Base-by-base conservation (phyloP, 129 eudicot species). In the Lonicera japonica region DNA sequence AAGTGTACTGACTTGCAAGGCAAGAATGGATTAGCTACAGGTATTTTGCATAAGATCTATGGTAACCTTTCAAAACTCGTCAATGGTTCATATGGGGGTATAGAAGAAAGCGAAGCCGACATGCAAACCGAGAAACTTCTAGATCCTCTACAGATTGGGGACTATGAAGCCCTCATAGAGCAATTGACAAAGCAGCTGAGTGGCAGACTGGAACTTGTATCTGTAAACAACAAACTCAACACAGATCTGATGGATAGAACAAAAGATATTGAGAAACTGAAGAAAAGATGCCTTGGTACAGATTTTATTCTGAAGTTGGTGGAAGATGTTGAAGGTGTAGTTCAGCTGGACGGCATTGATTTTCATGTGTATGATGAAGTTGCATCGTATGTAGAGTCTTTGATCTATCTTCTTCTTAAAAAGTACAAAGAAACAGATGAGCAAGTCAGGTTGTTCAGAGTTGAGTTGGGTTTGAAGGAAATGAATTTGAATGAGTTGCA, bases 31-130 rank as follows among this genome's bases (percentile, higher is more conserved):
- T 68, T 65, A 59, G 79, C 81, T 58, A 54, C 57, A 38, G 63
- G 38, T 67, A 41, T 79, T 18, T 73, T 92, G 69, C 77, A 76
- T 60, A 82, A 60, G 73, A 77, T 85, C 25, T 83, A 77, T 68
- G 62, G 72, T 66, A 81, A 71, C 60, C 91, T 92, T 52, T 70
- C 69, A 65, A 74, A 67, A 68, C 75, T 87, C 71, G 82, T 92
- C 60, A 55, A 73, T 24, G 76, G 62, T 74, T 62, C 79, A 11
- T 62, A 40, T 29, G 77, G 73, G 21, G 24, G 54, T 59, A 40
- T 64, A 18, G 81, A 75, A 71, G 86, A 76, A 73, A 58, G 65
- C 60, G 82, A 78, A 62, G 63, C 61, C 41, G 78, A 46, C 52
- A 57, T 23, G 24, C 34, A 66, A 59, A 71, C 36, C 36, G 69